Evolutionary conservation across 257 asterid genomes (phyloP).

Genomic region (Petrea volubilis): DNA sequence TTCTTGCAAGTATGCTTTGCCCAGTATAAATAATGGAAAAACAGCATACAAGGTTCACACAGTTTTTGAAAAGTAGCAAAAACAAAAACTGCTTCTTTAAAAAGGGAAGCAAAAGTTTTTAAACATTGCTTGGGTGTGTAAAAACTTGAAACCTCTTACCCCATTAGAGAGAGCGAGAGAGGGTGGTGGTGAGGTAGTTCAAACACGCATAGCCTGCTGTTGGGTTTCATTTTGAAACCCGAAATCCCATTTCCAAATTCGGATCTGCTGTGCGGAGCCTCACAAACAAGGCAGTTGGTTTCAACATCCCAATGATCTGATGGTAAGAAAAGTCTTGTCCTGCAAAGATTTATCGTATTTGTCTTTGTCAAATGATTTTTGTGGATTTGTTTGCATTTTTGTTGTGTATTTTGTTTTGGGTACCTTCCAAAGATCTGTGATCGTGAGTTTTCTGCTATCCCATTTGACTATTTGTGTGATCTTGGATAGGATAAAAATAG

Average conservation of each 20-base stretch:
- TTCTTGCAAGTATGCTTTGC: no score
- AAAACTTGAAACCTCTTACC: constrained; percentile 24
- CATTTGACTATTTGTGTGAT: constrained; percentile 21
- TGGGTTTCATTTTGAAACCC: constrained; percentile 1
- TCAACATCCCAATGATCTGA: constrained; percentile 26
- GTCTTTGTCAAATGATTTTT: background rate
- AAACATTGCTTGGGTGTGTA: constrained; percentile 19
- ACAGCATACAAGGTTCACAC: no score
- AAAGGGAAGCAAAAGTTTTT: constrained; percentile 6
- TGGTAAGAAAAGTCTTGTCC: constrained; percentile 19
- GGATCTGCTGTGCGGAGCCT: constrained; percentile 29
- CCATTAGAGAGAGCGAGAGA: background rate
- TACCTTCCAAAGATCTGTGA: constrained; percentile 26
- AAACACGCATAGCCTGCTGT: constrained; percentile 8
- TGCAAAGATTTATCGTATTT: background rate
- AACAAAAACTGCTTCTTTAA: no score
- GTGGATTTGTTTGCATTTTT: background rate
- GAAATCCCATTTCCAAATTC: background rate
- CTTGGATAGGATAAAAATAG: constrained; percentile 1
- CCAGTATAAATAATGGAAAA: no score
- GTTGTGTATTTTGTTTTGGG: background rate
- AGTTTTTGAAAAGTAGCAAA: no score
- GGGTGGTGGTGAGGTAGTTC: constrained; percentile 13
- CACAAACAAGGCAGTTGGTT: background rate
- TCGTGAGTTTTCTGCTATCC: constrained; percentile 9